Conservation (phyloP, 176 grass and related monocot species). For the Oryza longistaminata region DNA sequence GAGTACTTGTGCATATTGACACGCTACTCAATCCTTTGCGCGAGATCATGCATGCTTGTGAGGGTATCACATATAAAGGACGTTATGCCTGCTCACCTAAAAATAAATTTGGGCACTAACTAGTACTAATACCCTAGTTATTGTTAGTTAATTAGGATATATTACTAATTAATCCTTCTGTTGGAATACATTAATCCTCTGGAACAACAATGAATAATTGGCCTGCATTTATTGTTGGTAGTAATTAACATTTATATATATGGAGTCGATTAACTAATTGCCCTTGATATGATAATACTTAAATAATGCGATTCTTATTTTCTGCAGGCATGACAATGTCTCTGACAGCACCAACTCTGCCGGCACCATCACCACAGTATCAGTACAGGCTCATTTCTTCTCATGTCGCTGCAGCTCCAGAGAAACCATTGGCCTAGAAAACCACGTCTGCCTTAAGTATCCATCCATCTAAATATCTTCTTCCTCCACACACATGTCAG, state of each 20-base stretch:
- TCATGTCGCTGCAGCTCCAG: constrained; percentile 33
- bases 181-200: too few species aligned
- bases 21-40: background rate
- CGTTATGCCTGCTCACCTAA: too few species aligned
- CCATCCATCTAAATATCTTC: background rate
- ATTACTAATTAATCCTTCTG: too few species aligned
- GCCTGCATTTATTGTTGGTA: too few species aligned
- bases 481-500: constrained; percentile 2
- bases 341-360: constrained; percentile 26
- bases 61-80: too few species aligned
- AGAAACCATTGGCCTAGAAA: constrained; percentile 47
- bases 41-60: too few species aligned
- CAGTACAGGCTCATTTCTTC: constrained; percentile 45
- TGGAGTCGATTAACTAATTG: background rate
- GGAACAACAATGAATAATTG: too few species aligned
- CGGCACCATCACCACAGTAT: constrained; percentile 24
- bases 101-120: too few species aligned
- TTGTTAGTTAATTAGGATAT: too few species aligned
- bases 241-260: too few species aligned
- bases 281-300: background rate
- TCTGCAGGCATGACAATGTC: constrained; percentile 29
- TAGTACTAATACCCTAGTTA: too few species aligned
- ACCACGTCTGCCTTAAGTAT: constrained; percentile 1
- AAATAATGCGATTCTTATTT: background rate
- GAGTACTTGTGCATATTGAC: background rate